phyloP scores from a whole-genome alignment of 768 basidiomycete genomes.

The Auricularia auricula-judae region DNA sequence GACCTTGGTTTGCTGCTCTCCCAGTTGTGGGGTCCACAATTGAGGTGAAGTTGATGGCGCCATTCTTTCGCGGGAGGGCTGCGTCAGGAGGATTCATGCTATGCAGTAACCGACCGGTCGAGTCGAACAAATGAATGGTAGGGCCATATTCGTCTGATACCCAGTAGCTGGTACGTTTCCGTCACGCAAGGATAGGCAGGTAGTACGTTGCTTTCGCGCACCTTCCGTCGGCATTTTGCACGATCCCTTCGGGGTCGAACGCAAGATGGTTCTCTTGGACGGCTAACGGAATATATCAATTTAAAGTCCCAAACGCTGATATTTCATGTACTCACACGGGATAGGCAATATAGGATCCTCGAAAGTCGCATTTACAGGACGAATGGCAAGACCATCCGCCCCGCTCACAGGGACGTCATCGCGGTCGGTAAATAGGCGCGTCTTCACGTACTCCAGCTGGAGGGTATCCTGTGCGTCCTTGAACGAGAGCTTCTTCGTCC shows the following conservation, averaged over 20 bases:
- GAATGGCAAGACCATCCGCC: conserved; percentile 39
- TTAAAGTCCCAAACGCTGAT: too few species aligned
- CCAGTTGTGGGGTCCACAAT: conserved; percentile 38
- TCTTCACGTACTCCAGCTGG: conserved; percentile 36
- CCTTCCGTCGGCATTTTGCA: conserved; percentile 48
- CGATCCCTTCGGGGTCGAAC: conserved; percentile 50
- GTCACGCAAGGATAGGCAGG: not conserved
- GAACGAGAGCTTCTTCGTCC: conserved; percentile 33
- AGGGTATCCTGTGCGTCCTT: conserved; percentile 40
- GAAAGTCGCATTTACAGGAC: conserved; percentile 27
- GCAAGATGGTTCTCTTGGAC: conserved; percentile 27
- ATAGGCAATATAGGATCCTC: conserved; percentile 4
- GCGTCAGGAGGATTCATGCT: conserved; percentile 51
- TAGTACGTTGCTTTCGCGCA: conserved; percentile 16
- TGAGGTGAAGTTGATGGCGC: conserved; percentile 43
- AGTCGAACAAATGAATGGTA: conserved; percentile 45
- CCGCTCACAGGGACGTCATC: conserved; percentile 38
- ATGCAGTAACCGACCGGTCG: conserved; percentile 36
- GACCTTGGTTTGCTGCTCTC: conserved; percentile 44
- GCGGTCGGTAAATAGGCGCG: conserved; percentile 40
- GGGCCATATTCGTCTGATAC: conserved; percentile 62
- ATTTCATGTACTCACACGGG: conserved; percentile 22
- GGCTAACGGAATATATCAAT: not conserved
- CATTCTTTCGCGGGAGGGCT: conserved; percentile 34
- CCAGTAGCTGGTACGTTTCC: conserved; percentile 36